Percentiles rank a stretch among this genome's conserved stretches.
phyloP scores from a whole-genome alignment of 495 filamentous ascomycete species.

The Penicillium atrosanguineum region DNA sequence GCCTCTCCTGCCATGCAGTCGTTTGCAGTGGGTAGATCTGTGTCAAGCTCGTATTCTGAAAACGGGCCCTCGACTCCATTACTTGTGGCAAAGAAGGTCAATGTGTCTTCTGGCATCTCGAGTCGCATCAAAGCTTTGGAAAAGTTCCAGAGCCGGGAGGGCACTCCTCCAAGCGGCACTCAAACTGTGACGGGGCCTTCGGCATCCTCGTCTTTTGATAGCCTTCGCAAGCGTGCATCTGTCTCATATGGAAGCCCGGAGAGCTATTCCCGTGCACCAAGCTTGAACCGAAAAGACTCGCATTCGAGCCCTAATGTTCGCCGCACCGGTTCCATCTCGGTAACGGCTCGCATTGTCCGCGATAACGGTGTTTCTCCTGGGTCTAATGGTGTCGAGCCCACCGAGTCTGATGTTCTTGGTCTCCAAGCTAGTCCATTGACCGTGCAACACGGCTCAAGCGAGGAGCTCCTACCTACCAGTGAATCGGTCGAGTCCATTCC shows the following conservation, averaged over 20 bases:
- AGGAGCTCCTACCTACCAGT: conserved; percentile 14
- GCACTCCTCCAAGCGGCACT: conserved; percentile 23
- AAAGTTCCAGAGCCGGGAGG: conserved; percentile 60
- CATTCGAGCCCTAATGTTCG: conserved; percentile 27
- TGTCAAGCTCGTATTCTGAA: conserved; percentile 36
- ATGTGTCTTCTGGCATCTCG: conserved; percentile 83
- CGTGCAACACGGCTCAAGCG: conserved; percentile 63
- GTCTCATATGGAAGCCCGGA: conserved; percentile 29
- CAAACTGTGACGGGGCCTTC: conserved; percentile 23
- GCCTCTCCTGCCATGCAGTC: conserved; percentile 40
- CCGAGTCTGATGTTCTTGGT: conserved; percentile 51
- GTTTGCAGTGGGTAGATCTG: conserved; percentile 36
- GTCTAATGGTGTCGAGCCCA: conserved; percentile 36
- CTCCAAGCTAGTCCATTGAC: conserved; percentile 69
- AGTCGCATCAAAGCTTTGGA: conserved; percentile 86
- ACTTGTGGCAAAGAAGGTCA: conserved; percentile 66
- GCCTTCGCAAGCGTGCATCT: conserved; percentile 43
- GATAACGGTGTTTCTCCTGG: conserved; percentile 41
- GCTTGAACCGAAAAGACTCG: conserved; percentile 29
- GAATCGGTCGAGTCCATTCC: conserved; percentile 13
- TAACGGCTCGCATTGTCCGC: conserved; percentile 74
- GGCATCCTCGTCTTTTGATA: conserved; percentile 40
- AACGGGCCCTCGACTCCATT: conserved; percentile 32
- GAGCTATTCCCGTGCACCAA: conserved; percentile 29
- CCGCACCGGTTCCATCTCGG: conserved; percentile 64